These are phyloP conservation scores for Dendrostoma leiphaemia DNA, from an alignment of 2,329 filamentous ascomycete species.

Conservation along the genomic window DNA sequence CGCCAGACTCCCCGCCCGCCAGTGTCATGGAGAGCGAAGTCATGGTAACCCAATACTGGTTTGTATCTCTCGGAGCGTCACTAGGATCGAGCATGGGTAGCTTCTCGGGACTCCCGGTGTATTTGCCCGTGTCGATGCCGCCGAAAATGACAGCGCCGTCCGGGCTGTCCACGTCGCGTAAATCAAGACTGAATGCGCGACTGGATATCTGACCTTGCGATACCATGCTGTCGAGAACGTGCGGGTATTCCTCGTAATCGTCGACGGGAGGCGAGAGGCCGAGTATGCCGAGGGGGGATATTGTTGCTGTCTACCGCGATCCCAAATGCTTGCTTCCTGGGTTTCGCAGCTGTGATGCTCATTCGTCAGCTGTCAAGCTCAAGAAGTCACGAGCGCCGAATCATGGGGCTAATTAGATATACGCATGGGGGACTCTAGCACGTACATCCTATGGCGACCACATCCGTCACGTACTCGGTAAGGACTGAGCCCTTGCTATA, in stretches of 20 bases:
- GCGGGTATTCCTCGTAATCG: conserved; percentile 41
- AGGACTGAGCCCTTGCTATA: conserved; percentile 39
- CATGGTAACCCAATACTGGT: conserved; percentile 34
- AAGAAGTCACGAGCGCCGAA: too few species aligned
- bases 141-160: conserved; percentile 53
- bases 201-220: conserved; percentile 46
- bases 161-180: conserved; percentile 41
- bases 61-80: conserved; percentile 20
- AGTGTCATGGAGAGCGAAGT: conserved; percentile 26
- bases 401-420: too few species aligned
- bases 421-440: too few species aligned
- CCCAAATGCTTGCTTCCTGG: conserved; percentile 49
- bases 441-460: conserved; percentile 43
- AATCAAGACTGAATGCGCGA: conserved; percentile 50
- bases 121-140: conserved; percentile 52
- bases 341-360: conserved; percentile 28
- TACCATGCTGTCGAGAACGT: conserved; percentile 50
- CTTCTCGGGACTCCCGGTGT: conserved; percentile 42
- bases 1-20: conserved; percentile 20
- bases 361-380: too few species aligned
- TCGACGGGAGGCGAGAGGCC: conserved; percentile 44
- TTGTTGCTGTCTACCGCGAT: conserved; percentile 42
- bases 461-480: conserved; percentile 46
- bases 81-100: conserved; percentile 38
- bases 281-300: conserved; percentile 51